Evolutionary conservation across 805 yeast genomes (phyloP).

Genomic region (Zygotorulaspora danielsina): DNA sequence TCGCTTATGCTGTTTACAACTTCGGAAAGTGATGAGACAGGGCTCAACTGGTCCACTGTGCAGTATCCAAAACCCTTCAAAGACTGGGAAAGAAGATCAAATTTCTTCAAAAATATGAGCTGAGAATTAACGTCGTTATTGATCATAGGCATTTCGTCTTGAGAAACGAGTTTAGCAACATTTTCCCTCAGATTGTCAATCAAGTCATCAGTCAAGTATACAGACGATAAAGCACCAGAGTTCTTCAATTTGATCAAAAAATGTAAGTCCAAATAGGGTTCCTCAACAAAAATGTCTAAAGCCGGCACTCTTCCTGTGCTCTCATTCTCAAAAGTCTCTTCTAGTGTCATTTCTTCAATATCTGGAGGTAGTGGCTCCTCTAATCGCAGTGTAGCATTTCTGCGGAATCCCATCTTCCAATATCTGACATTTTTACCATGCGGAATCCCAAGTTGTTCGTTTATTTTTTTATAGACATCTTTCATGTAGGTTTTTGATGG

Average conservation of each 20-base stretch:
- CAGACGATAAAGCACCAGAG: slow-evolving; percentile 9
- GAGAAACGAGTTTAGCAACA: slow-evolving; percentile 10
- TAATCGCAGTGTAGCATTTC: slow-evolving; percentile 67
- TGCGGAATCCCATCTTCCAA: slow-evolving; percentile 63
- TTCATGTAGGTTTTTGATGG: slow-evolving; percentile 52
- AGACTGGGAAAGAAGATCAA: slow-evolving; percentile 51
- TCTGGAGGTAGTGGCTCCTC: slow-evolving; percentile 39
- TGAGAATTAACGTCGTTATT: slow-evolving; percentile 14
- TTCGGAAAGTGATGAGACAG: slow-evolving; percentile 40
- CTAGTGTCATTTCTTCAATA: slow-evolving; percentile 41
- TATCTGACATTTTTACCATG: slow-evolving; percentile 44
- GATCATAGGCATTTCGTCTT: slow-evolving; percentile 13
- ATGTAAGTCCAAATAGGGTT: slow-evolving; percentile 37
- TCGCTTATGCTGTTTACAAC: slow-evolving; percentile 42
- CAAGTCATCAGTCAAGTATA: slow-evolving; percentile 18
- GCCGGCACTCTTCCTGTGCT: slow-evolving; percentile 42
- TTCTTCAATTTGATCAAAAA: slow-evolving; percentile 20
- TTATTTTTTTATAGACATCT: slow-evolving; percentile 48
- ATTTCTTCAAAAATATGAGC: slow-evolving; percentile 56
- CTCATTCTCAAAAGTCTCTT: slow-evolving; percentile 46
- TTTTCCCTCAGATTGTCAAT: slow-evolving; percentile 24
- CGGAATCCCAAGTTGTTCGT: slow-evolving; percentile 41
- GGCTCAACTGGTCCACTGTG: slow-evolving; percentile 46
- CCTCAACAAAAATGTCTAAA: slow-evolving; percentile 64
- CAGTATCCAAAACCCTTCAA: slow-evolving; percentile 66